These are phyloP conservation scores for Sporothrix sp. DNA, from an alignment of 2,329 filamentous ascomycete species.

Conservation along the genomic window DNA sequence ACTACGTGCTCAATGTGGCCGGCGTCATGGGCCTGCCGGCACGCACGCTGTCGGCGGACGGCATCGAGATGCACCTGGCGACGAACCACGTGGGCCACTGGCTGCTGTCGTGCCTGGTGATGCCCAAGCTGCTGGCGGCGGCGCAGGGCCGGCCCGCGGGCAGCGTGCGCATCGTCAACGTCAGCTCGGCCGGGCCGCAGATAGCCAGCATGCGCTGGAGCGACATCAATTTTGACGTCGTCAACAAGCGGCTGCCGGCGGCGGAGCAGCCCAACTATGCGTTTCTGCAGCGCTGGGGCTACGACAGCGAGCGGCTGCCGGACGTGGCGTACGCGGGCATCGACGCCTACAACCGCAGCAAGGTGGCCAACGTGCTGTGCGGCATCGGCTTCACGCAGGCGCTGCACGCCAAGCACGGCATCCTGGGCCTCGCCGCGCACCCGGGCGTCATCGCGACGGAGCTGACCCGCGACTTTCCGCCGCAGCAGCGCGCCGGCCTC, in stretches of 20 bases:
- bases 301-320: constrained; percentile 24
- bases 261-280: constrained; percentile 16
- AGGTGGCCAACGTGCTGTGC: constrained; percentile 42
- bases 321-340: constrained; percentile 27
- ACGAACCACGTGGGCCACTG: constrained; percentile 43
- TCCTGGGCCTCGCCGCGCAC: constrained; percentile 9
- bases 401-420: constrained; percentile 33
- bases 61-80: constrained; percentile 35
- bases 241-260: constrained; percentile 29
- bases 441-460: constrained; percentile 12
- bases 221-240: constrained; percentile 30
- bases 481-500: not conserved
- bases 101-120: constrained; percentile 37
- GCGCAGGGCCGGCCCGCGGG: constrained; percentile 19
- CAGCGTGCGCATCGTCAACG: constrained; percentile 30
- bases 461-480: not conserved
- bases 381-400: constrained; percentile 30
- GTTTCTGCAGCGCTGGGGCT: constrained; percentile 21
- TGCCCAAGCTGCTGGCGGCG: constrained; percentile 31
- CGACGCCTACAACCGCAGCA: constrained; percentile 41
- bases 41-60: constrained; percentile 30
- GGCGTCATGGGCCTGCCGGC: constrained; percentile 28
- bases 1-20: constrained; percentile 34
- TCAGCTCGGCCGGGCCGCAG: constrained; percentile 19
- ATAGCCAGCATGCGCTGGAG: constrained; percentile 29